Percentiles rank a stretch among this genome's conserved stretches.
Evolutionary conservation across 2,329 filamentous ascomycete genomes (phyloP).

Genomic region (Blastomyces silverae): DNA sequence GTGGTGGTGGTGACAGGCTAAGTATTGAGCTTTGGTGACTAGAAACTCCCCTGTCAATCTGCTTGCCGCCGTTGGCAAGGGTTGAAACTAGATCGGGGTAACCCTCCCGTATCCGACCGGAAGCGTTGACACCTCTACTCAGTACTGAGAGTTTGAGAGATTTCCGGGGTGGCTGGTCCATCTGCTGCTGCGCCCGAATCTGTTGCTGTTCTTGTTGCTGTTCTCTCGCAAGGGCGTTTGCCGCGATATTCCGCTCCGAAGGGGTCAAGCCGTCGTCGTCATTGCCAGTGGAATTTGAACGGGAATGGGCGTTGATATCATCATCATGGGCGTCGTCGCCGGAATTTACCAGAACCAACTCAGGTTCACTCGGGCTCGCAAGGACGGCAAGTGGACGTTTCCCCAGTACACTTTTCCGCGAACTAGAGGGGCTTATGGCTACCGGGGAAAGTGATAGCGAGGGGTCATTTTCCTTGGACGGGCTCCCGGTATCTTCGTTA

Average conservation of each 20-base stretch:
- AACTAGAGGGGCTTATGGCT: slow-evolving; percentile 33
- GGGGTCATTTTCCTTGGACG: slow-evolving; percentile 47
- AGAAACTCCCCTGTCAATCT: neutral
- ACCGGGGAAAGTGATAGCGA: slow-evolving; percentile 35
- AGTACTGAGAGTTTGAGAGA: slow-evolving; percentile 32
- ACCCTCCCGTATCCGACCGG: slow-evolving; percentile 11
- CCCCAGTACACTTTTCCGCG: slow-evolving; percentile 32
- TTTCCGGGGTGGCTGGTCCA: slow-evolving; percentile 28
- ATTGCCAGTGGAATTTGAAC: neutral
- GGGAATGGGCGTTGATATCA: slow-evolving; percentile 6
- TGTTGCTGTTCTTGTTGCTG: neutral
- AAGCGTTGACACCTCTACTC: slow-evolving; percentile 24
- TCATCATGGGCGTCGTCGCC: slow-evolving; percentile 22
- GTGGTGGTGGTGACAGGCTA: neutral
- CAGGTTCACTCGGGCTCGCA: slow-evolving; percentile 31
- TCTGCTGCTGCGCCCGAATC: neutral
- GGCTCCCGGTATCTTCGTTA: slow-evolving; percentile 32
- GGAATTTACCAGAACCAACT: slow-evolving; percentile 29
- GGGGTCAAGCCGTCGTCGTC: slow-evolving; percentile 30
- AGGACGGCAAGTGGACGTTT: slow-evolving; percentile 43
- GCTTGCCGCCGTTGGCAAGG: neutral
- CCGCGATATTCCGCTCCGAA: slow-evolving; percentile 40
- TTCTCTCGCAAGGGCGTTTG: slow-evolving; percentile 19
- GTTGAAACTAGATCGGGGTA: neutral
- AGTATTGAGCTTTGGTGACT: slow-evolving; percentile 1